Evolutionary conservation across 345 rosid species (phyloP).

Genomic region (Pistacia vera): DNA sequence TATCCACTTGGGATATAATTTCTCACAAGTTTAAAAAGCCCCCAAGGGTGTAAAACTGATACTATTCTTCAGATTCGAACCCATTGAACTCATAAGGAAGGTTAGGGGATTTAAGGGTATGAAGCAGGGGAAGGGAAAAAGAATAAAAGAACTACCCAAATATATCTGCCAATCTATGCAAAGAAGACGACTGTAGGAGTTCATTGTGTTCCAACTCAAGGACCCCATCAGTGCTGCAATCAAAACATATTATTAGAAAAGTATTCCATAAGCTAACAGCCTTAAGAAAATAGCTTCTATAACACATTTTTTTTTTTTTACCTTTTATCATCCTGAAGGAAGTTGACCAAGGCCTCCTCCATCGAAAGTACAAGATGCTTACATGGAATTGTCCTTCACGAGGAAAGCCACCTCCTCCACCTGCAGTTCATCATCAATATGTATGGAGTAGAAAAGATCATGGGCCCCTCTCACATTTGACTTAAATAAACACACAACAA

Average conservation of each 20-base stretch:
- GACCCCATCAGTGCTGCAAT: constrained; percentile 53
- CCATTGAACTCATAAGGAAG: not conserved
- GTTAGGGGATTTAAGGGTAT: not conserved
- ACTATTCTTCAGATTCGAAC: not conserved
- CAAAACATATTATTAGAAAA: constrained; percentile 9
- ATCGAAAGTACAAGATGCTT: constrained; percentile 68
- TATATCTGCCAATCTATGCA: constrained; percentile 72
- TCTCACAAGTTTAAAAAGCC: not conserved
- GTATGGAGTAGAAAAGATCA: not conserved
- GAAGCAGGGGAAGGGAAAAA: not conserved
- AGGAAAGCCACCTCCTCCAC: constrained; percentile 72
- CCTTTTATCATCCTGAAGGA: constrained; percentile 50
- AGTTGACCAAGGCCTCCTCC: constrained; percentile 59
- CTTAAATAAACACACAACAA: too few species aligned
- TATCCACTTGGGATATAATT: too few species aligned
- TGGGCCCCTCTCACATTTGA: not conserved
- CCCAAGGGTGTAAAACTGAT: not conserved
- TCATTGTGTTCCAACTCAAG: constrained; percentile 74
- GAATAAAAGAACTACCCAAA: constrained; percentile 48
- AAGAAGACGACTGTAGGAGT: constrained; percentile 65
- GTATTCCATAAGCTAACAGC: not conserved
- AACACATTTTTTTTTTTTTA: constrained; percentile 5
- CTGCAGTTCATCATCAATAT: constrained; percentile 25
- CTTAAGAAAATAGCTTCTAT: not conserved
- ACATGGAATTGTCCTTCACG: constrained; percentile 60